Percentiles rank a stretch among this genome's conserved stretches.
Conservation (phyloP, 1,284 basidiomycete species). For the Pisolithus thermaeus region DNA sequence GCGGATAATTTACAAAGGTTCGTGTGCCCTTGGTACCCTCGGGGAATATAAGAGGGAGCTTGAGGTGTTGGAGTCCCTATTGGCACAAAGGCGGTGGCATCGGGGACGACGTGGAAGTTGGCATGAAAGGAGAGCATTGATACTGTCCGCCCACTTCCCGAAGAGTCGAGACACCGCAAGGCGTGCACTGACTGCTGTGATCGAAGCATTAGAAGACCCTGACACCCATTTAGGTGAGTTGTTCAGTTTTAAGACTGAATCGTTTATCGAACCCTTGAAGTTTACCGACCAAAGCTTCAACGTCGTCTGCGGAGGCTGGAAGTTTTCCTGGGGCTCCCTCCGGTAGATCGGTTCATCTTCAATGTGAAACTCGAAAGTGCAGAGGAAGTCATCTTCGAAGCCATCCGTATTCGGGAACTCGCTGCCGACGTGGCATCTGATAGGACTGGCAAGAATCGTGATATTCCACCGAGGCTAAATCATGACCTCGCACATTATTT, state of each 20-base stretch:
- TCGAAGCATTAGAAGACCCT: conserved; percentile 71
- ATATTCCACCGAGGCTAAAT: conserved; percentile 5
- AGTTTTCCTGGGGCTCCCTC: conserved; percentile 61
- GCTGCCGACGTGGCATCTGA: conserved; percentile 29
- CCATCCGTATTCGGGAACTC: conserved; percentile 39
- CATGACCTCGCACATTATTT: conserved; percentile 25
- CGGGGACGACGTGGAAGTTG: conserved; percentile 81
- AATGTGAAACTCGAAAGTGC: conserved; percentile 48
- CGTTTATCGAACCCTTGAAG: conserved; percentile 35
- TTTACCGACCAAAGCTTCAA: conserved; percentile 75
- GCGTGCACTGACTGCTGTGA: conserved; percentile 63
- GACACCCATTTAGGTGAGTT: conserved; percentile 74
- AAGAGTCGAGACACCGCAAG: conserved; percentile 30
- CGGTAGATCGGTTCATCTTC: conserved; percentile 52
- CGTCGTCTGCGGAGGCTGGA: conserved; percentile 72
- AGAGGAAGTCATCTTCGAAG: conserved; percentile 39
- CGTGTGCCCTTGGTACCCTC: conserved; percentile 57
- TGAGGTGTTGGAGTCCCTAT: conserved; percentile 62
- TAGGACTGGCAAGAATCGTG: conserved; percentile 23
- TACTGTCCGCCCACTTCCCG: conserved; percentile 63
- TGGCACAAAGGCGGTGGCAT: conserved; percentile 78
- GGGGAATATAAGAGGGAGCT: conserved; percentile 70
- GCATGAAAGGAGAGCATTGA: conserved; percentile 85
- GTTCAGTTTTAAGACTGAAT: not conserved
- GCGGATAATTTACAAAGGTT: conserved; percentile 75